Base-by-base conservation (phyloP, 208 protist species). In the Wallacemonas sp. region DNA sequence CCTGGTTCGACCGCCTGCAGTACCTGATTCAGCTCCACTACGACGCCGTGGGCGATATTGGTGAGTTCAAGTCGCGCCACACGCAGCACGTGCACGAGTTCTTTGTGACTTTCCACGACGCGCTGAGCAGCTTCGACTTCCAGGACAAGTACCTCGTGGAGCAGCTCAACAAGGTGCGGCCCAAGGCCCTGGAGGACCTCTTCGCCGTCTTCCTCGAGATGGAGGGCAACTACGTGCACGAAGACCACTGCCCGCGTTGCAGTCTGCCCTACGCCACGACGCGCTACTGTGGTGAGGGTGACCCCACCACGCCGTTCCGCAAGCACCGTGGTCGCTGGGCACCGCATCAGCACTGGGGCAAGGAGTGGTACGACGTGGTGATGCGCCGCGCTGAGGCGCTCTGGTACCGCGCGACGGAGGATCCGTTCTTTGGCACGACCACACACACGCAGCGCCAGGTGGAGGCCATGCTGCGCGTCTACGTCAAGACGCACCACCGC, bases 201-300 rank as follows among this genome's bases (percentile, higher is more conserved):
- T 96, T 94, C 60, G 91, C 72, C 44, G 77, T 94, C 70, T 94
- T 96, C 36, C 70, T 96, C n/a, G 91, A 96, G 73, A 96, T 96
- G 88, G 88, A 96, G 81, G 73, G 70, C 34, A 96, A 96, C 63
- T 94, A 94, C 68, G 80, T 96, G 14, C 55, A 93, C 48, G 55
- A 80, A 43, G 83, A 86, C 52, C 87, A 82, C 78, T 96, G 91
- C 74, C 91, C 91, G 8, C 83, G 91, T 4, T 96, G 91, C 78
- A 94, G 88, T 61, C 67, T 94, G 23, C 87, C 91, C 21, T 87
- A 87, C 62, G 81, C 74, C 26, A 88, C 75, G 36, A 96, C 91
- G 34, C 85, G 83, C 16, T 94, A 80, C 76, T 96, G 91, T 46
- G 91, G 91, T 21, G 86, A 96, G 68, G 91, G 91, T 14, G 86